Conservation (phyloP, 2,329 filamentous ascomycete genomes). For the Hirsutella minnesotensis region DNA sequence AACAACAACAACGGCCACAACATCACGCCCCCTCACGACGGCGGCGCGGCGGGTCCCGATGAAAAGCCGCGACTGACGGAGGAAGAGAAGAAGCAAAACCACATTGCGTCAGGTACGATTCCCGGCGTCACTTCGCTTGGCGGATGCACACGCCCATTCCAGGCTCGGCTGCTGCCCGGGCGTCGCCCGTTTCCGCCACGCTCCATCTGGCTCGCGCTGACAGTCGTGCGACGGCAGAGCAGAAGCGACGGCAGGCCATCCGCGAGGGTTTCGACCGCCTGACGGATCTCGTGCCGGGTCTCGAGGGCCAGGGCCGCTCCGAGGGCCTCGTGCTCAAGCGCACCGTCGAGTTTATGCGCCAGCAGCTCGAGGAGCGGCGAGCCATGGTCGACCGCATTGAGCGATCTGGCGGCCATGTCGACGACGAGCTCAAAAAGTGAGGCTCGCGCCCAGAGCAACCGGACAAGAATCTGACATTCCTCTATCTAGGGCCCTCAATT, state of each 20-base stretch:
- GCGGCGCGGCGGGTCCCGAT: constrained; percentile 17
- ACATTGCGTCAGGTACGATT: constrained; percentile 39
- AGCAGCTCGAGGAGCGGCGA: constrained; percentile 47
- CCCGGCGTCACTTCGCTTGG: neutral
- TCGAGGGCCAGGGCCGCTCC: constrained; percentile 73
- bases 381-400: constrained; percentile 47
- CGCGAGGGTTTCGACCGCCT: constrained; percentile 74
- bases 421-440: constrained; percentile 32
- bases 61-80: constrained; percentile 41
- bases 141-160: neutral
- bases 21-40: constrained; percentile 7
- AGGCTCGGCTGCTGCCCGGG: neutral
- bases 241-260: constrained; percentile 49
- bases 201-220: neutral
- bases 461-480: neutral
- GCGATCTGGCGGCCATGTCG: constrained; percentile 43
- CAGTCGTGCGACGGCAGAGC: constrained; percentile 16
- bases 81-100: constrained; percentile 43
- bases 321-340: constrained; percentile 72
- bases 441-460: constrained; percentile 5
- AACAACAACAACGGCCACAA: constrained; percentile 7
- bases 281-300: constrained; percentile 66
- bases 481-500: constrained; percentile 2
- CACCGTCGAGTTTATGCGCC: constrained; percentile 53
- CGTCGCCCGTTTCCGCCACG: neutral